phyloP scores from a whole-genome alignment of 176 grass and related monocot genomes.

The Hordeum marinum region DNA sequence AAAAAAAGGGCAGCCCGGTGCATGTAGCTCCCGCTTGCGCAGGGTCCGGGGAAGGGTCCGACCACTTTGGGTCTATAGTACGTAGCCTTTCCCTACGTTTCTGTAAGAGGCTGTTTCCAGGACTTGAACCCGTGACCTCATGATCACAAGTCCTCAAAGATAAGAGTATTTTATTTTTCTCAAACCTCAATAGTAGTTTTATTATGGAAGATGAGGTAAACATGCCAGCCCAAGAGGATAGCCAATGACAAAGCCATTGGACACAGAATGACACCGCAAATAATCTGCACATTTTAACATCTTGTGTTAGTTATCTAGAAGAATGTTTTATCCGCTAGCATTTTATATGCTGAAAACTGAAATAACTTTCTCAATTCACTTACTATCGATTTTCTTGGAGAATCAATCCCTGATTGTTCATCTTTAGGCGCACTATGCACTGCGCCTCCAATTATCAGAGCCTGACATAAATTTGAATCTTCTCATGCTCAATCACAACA shows the following conservation, averaged over 20 bases:
- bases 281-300: conserved; percentile 52
- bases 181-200: conserved; percentile 98
- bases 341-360: not conserved
- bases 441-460: conserved; percentile 60
- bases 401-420: conserved; percentile 55
- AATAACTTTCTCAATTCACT: conserved; percentile 36
- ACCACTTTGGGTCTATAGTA: too few species aligned
- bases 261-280: conserved; percentile 63
- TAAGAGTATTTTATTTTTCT: conserved; percentile 9
- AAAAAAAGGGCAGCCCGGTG: too few species aligned
- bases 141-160: not conserved
- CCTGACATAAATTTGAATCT: conserved; percentile 49
- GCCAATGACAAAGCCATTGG: conserved; percentile 63
- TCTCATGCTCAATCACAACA: conserved; percentile 12
- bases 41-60: too few species aligned
- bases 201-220: conserved; percentile 94
- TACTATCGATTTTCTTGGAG: conserved; percentile 79
- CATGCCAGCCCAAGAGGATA: conserved; percentile 80
- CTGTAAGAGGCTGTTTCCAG: too few species aligned
- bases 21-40: too few species aligned
- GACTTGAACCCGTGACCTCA: too few species aligned
- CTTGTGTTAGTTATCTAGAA: conserved; percentile 19
- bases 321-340: not conserved
- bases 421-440: conserved; percentile 52
- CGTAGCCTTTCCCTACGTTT: too few species aligned